phyloP scores from a whole-genome alignment of 139 green algal genomes.

The Coelastrella sp. region DNA sequence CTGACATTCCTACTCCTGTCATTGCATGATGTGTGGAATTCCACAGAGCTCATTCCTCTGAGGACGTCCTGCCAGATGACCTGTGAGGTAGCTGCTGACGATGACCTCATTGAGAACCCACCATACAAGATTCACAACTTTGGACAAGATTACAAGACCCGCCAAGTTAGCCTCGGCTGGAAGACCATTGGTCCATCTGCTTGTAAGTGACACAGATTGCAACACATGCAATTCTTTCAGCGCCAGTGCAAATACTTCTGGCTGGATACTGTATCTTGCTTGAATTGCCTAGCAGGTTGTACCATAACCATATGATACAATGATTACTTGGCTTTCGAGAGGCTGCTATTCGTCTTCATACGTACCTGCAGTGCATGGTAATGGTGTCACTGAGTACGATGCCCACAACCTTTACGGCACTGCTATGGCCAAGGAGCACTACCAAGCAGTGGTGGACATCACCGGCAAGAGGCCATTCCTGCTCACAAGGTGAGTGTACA shows the following conservation, averaged over 20 bases:
- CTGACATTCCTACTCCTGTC: not conserved
- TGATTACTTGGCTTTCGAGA: too few relatives aligned
- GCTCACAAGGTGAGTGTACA: slow-evolving; percentile 37
- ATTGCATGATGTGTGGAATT: too few relatives aligned
- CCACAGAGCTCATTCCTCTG: slow-evolving; percentile 22
- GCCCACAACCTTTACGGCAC: slow-evolving; percentile 66
- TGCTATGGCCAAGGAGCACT: slow-evolving; percentile 36
- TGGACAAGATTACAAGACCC: not conserved
- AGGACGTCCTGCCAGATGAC: slow-evolving; percentile 37
- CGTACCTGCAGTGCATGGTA: slow-evolving; percentile 9
- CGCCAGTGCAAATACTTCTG: too few relatives aligned
- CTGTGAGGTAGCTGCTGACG: not conserved
- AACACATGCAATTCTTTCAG: too few relatives aligned
- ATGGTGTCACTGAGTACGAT: slow-evolving; percentile 56
- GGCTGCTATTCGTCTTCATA: too few relatives aligned
- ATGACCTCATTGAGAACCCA: slow-evolving; percentile 51
- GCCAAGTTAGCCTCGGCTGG: not conserved
- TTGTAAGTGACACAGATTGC: not conserved
- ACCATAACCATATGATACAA: too few relatives aligned
- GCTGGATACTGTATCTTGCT: too few relatives aligned
- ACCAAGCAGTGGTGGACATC: slow-evolving; percentile 21
- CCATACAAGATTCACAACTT: slow-evolving; percentile 59
- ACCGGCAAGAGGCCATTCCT: slow-evolving; percentile 59
- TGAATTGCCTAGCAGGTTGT: too few relatives aligned
- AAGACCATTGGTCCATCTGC: not conserved